A percentile compares a stretch with the other conserved stretches of the same genome.
These are phyloP conservation scores for Haplosporangium sp. DNA, from an alignment of 371 early-diverging fungal species.

Conservation along the genomic window DNA sequence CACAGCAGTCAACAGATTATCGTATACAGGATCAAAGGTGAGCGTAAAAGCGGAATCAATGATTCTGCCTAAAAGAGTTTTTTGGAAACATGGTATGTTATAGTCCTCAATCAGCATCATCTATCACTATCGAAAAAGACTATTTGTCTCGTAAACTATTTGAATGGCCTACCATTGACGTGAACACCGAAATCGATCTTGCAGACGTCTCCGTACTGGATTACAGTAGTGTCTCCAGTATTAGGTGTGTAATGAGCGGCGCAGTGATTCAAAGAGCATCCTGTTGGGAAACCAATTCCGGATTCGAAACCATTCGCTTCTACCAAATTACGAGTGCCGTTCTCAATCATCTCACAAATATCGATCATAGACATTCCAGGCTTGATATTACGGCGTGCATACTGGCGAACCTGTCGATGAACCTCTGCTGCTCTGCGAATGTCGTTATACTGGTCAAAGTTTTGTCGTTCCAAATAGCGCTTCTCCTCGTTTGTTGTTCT, in stretches of 20 bases:
- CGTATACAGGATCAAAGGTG: slow-evolving; percentile 94
- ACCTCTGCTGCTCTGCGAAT: slow-evolving; percentile 94
- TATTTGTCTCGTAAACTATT: not conserved
- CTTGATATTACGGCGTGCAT: slow-evolving; percentile 87
- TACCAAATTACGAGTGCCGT: slow-evolving; percentile 92
- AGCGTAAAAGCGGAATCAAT: slow-evolving; percentile 99
- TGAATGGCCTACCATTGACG: slow-evolving; percentile 78
- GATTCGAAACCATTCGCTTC: slow-evolving; percentile 92
- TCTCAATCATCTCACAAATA: slow-evolving; percentile 95
- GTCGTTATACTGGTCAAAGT: slow-evolving; percentile 80
- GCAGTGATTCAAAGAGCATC: slow-evolving; percentile 95
- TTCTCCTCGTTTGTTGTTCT: slow-evolving; percentile 87
- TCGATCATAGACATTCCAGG: slow-evolving; percentile 98
- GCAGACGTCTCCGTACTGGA: slow-evolving; percentile 95
- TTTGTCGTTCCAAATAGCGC: slow-evolving; percentile 73
- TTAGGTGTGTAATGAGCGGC: slow-evolving; percentile 99
- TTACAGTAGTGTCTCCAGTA: slow-evolving; percentile 93
- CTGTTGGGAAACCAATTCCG: slow-evolving; percentile 99
- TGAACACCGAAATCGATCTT: slow-evolving; percentile 99
- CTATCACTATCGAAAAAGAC: not conserved
- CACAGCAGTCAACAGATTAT: slow-evolving; percentile 92
- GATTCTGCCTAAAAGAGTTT: slow-evolving; percentile 75
- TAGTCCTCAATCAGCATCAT: not conserved
- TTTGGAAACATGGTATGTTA: not conserved
- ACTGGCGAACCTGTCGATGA: slow-evolving; percentile 90